Evolutionary conservation across 805 yeast species (phyloP).

Genomic region (Saturnispora zaruensis): DNA sequence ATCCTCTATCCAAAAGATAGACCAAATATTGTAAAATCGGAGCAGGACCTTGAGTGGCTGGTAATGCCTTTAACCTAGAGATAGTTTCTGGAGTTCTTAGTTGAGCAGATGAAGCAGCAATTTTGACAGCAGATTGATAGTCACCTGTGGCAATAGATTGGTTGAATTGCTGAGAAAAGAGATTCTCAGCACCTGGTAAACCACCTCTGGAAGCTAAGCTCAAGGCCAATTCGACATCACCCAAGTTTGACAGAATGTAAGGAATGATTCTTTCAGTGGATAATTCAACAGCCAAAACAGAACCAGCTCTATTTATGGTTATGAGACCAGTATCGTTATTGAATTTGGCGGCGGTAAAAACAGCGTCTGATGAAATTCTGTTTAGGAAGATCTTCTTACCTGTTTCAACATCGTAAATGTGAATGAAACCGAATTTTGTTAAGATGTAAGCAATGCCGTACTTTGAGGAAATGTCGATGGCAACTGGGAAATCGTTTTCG

Average conservation of each 20-base stretch:
- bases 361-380: conserved; percentile 92
- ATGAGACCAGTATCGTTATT: conserved; percentile 73
- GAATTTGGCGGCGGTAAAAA: conserved; percentile 77
- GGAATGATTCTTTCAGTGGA: conserved; percentile 80
- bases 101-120: conserved; percentile 91
- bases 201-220: conserved; percentile 92
- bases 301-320: conserved; percentile 91
- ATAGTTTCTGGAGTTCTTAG: conserved; percentile 92
- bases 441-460: conserved; percentile 83
- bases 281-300: conserved; percentile 86
- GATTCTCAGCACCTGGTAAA: conserved; percentile 91
- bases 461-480: conserved; percentile 74
- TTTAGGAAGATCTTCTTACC: conserved; percentile 91
- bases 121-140: conserved; percentile 87
- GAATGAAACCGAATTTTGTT: conserved; percentile 95
- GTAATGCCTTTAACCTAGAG: conserved; percentile 81
- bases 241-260: conserved; percentile 76
- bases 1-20: conserved; percentile 83
- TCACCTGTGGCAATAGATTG: conserved; percentile 76
- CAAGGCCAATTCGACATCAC: conserved; percentile 80
- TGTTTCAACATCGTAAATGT: conserved; percentile 86
- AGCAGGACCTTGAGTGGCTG: conserved; percentile 89
- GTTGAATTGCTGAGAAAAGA: conserved; percentile 88
- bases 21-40: conserved; percentile 92
- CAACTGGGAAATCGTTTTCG: conserved; percentile 90